These are phyloP conservation scores for Smithsoniella earleae DNA, from an alignment of 163 green algal species.

Conservation along the genomic window DNA sequence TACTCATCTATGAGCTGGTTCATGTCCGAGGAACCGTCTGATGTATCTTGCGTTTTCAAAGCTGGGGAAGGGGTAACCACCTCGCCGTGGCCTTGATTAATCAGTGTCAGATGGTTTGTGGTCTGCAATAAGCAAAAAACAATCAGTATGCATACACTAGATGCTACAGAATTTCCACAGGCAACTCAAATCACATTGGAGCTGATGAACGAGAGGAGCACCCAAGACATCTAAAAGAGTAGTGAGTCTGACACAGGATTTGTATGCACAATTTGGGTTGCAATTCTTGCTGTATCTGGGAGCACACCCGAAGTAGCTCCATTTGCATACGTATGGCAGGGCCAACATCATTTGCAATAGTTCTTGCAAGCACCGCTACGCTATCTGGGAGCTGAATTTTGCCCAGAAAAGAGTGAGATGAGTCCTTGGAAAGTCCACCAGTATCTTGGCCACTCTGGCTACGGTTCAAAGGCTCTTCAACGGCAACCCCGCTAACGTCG, in stretches of 20 bases:
- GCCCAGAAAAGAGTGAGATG: not conserved
- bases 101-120: not conserved
- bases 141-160: not conserved
- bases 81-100: constrained; percentile 12
- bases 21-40: too few relatives aligned
- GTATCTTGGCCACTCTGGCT: too few relatives aligned
- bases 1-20: not conserved
- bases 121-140: not conserved
- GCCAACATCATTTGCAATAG: not conserved
- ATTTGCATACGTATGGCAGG: not conserved
- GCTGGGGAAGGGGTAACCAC: not conserved
- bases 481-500: too few relatives aligned
- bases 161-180: not conserved
- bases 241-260: too few relatives aligned
- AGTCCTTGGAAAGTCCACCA: too few relatives aligned
- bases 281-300: too few relatives aligned
- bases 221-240: too few relatives aligned
- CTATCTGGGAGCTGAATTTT: not conserved
- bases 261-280: too few relatives aligned
- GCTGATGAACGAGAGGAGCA: too few relatives aligned
- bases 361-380: not conserved
- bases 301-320: not conserved
- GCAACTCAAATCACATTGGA: not conserved
- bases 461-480: too few relatives aligned
- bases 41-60: too few relatives aligned